These are phyloP conservation scores for Wickerhamiella dianesei DNA, from an alignment of 805 yeast genomes.

Conservation along the genomic window DNA sequence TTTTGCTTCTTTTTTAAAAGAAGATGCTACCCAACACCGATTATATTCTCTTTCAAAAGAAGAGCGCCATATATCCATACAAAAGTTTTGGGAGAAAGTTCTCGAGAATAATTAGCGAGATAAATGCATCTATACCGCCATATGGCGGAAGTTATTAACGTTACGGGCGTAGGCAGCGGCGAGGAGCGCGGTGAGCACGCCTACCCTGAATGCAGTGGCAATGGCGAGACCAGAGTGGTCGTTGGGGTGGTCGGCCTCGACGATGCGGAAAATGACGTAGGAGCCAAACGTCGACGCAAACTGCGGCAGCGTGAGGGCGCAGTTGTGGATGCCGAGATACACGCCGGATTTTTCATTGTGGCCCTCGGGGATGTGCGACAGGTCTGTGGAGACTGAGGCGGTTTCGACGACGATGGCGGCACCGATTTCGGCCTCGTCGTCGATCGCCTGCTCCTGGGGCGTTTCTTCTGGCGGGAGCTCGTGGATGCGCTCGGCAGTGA, in stretches of 20 bases:
- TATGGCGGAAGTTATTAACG: conserved; percentile 1
- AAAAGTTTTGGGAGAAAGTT: too few relatives aligned
- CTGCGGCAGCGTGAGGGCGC: conserved; percentile 29
- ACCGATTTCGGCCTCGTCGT: conserved; percentile 8
- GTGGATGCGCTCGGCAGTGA: conserved; percentile 37
- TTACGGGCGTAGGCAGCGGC: conserved; percentile 23
- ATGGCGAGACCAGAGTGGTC: conserved; percentile 24
- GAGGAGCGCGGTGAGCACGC: conserved; percentile 24
- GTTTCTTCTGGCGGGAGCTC: conserved; percentile 25
- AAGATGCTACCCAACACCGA: too few relatives aligned
- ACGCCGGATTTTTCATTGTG: conserved; percentile 25
- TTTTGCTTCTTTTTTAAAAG: too few relatives aligned
- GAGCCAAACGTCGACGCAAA: conserved; percentile 29
- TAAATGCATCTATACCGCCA: neutral
- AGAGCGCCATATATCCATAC: too few relatives aligned
- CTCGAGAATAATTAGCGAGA: too few relatives aligned
- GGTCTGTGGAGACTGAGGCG: neutral
- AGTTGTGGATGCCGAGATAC: conserved; percentile 29
- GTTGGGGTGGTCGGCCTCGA: conserved; percentile 14
- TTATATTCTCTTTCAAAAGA: too few relatives aligned
- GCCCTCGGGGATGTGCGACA: conserved; percentile 4
- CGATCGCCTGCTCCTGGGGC: neutral
- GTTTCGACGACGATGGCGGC: conserved; percentile 6
- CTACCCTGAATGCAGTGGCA: conserved; percentile 27
- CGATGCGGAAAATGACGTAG: conserved; percentile 24